Evolutionary conservation across 805 yeast genomes (phyloP).

Genomic region (Monosporozyma yasuniensis): DNA sequence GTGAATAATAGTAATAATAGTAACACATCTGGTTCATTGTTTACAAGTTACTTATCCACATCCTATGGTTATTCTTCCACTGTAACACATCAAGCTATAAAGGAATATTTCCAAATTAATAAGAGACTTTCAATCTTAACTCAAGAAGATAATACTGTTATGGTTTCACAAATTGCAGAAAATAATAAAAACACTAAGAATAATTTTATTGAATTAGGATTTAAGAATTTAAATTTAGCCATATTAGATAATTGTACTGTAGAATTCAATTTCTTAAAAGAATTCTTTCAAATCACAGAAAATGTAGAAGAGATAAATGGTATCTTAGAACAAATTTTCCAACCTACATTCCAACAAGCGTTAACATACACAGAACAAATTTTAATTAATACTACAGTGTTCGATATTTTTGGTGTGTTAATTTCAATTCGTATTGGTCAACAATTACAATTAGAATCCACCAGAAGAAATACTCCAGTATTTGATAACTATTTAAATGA

Average conservation of each 20-base stretch:
- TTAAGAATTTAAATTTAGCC: slow-evolving; percentile 63
- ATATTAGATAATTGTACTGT: slow-evolving; percentile 66
- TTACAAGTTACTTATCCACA: slow-evolving; percentile 20
- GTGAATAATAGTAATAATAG: slow-evolving; percentile 13
- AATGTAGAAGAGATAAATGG: slow-evolving; percentile 37
- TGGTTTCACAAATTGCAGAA: slow-evolving; percentile 81
- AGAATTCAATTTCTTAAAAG: slow-evolving; percentile 64
- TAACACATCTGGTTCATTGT: slow-evolving; percentile 22
- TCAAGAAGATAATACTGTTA: slow-evolving; percentile 50
- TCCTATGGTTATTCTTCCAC: slow-evolving; percentile 9
- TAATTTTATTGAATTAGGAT: slow-evolving; percentile 66
- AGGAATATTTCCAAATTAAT: slow-evolving; percentile 51
- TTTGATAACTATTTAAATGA: slow-evolving; percentile 57
- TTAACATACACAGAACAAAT: slow-evolving; percentile 38
- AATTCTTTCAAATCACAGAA: slow-evolving; percentile 49
- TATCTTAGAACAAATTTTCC: slow-evolving; percentile 43
- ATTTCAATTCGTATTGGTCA: slow-evolving; percentile 67
- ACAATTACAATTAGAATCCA: slow-evolving; percentile 53
- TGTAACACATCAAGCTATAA: slow-evolving; percentile 26
- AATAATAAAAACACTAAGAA: slow-evolving; percentile 48
- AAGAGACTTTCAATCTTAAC: slow-evolving; percentile 52
- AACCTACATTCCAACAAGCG: slow-evolving; percentile 44
- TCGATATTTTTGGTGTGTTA: slow-evolving; percentile 72
- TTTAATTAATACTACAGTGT: slow-evolving; percentile 30
- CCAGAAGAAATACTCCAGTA: slow-evolving; percentile 61